Evolutionary conservation across 345 rosid species (phyloP).

Genomic region (Raphanus sativus): DNA sequence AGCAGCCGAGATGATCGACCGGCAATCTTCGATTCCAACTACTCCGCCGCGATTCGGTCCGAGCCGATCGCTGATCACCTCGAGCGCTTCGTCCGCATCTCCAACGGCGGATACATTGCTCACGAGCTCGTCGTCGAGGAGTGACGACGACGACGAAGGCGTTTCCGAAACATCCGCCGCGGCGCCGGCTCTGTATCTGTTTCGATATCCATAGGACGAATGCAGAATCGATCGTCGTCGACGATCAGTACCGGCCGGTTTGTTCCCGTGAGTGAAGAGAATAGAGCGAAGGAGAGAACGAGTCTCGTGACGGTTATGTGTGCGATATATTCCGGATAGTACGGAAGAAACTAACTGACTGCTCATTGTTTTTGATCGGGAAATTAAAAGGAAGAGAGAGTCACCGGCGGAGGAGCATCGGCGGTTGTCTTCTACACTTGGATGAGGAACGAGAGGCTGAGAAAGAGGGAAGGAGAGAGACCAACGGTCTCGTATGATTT

Average conservation of each 20-base stretch:
- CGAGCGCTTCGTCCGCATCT: slow-evolving; percentile 68
- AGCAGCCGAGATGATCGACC: slow-evolving; percentile 59
- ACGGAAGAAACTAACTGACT: slow-evolving; percentile 42
- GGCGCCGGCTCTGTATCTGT: slow-evolving; percentile 13
- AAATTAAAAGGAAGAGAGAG: neutral
- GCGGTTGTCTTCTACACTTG: slow-evolving; percentile 9
- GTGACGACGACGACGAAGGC: slow-evolving; percentile 26
- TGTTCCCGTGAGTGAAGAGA: slow-evolving; percentile 22
- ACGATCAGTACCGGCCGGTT: slow-evolving; percentile 15
- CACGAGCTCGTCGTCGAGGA: slow-evolving; percentile 24
- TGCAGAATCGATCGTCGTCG: neutral
- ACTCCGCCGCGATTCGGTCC: slow-evolving; percentile 42
- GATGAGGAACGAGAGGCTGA: slow-evolving; percentile 61
- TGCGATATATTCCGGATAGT: slow-evolving; percentile 42
- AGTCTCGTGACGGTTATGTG: slow-evolving; percentile 39
- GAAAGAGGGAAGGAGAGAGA: slow-evolving; percentile 2
- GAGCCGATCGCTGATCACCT: slow-evolving; percentile 41
- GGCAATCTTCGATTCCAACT: slow-evolving; percentile 53
- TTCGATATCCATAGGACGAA: slow-evolving; percentile 9
- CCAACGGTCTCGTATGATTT: slow-evolving; percentile 28
- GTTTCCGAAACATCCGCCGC: slow-evolving; percentile 28
- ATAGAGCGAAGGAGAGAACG: slow-evolving; percentile 35
- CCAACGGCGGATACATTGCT: slow-evolving; percentile 47
- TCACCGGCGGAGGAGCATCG: slow-evolving; percentile 40
- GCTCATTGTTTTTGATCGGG: slow-evolving; percentile 27